These are phyloP conservation scores for Penicillium mononematosum DNA, from an alignment of 495 filamentous ascomycete genomes.

Conservation along the genomic window DNA sequence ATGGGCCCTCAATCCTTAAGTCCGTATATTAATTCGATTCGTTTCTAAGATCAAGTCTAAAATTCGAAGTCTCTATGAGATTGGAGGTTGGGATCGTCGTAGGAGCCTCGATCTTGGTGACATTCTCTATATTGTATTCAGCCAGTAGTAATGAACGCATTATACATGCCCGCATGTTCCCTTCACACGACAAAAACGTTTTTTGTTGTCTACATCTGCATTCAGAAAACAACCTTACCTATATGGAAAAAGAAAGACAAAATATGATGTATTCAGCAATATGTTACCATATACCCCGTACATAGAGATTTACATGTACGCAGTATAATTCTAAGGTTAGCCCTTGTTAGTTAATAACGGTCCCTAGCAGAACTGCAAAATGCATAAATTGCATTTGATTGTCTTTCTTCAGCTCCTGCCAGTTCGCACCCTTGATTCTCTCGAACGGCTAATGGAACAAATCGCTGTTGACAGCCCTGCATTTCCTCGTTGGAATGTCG, in stretches of 20 bases:
- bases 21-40: background rate
- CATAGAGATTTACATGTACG: too few species aligned
- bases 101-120: background rate
- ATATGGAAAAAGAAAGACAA: too few species aligned
- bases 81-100: background rate
- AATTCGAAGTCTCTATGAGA: background rate
- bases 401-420: too few species aligned
- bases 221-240: slow-evolving; percentile 1
- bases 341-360: too few species aligned
- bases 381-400: too few species aligned
- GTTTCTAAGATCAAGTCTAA: background rate
- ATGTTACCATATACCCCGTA: too few species aligned
- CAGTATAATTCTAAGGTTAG: too few species aligned
- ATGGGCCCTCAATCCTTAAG: background rate
- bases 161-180: background rate
- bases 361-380: too few species aligned
- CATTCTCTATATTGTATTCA: background rate
- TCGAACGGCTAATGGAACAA: background rate
- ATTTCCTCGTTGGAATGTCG: background rate
- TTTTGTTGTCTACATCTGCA: background rate
- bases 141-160: slow-evolving; percentile 10
- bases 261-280: too few species aligned
- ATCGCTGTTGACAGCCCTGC: background rate
- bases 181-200: background rate
- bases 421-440: too few species aligned